phyloP scores from a whole-genome alignment of 2,329 filamentous ascomycete genomes.

The Venturiaceae sp. region DNA sequence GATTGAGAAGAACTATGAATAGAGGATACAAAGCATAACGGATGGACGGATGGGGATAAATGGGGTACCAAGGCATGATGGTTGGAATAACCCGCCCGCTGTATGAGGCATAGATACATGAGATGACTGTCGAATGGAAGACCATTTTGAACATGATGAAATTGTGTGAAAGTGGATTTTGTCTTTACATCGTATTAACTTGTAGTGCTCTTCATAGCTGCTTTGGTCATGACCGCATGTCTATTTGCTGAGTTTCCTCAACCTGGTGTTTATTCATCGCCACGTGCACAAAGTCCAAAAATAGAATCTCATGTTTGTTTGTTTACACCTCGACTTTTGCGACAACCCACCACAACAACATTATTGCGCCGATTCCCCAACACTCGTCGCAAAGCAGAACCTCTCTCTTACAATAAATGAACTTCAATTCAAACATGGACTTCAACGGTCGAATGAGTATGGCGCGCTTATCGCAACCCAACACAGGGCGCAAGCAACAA shows the following conservation, averaged over 20 bases:
- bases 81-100: not conserved
- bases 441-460: conserved; percentile 42
- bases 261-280: too few relatives aligned
- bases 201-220: too few relatives aligned
- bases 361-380: not conserved
- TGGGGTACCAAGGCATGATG: conserved; percentile 76
- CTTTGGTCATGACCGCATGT: too few relatives aligned
- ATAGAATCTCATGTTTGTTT: not conserved
- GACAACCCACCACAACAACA: not conserved
- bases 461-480: conserved; percentile 31
- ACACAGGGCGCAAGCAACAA: conserved; percentile 25
- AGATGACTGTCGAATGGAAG: not conserved
- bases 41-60: conserved; percentile 82
- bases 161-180: too few relatives aligned
- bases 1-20: conserved; percentile 61
- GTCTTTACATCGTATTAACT: too few relatives aligned
- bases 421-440: conserved; percentile 24
- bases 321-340: not conserved
- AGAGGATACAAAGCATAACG: conserved; percentile 62
- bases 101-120: not conserved
- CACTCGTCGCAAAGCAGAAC: not conserved
- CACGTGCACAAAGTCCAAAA: not conserved
- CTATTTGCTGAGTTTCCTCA: too few relatives aligned
- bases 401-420: not conserved
- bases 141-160: too few relatives aligned